A percentile compares a stretch with the other conserved stretches of the same genome.
Conservation (phyloP, 1,284 basidiomycete genomes). For the Rhodotorula sp. region DNA sequence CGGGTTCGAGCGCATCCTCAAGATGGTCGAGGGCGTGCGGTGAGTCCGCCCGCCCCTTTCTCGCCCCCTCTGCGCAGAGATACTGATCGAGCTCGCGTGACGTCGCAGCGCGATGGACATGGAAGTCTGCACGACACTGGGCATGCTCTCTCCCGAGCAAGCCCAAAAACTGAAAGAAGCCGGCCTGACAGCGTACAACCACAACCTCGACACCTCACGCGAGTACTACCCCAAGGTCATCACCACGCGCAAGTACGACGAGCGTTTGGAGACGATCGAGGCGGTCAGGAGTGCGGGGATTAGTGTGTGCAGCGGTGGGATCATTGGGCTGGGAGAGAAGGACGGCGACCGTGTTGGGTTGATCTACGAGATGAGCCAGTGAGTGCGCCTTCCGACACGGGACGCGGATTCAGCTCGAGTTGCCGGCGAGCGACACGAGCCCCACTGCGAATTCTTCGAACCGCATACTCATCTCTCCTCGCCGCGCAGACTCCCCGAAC, state of each 20-base stretch:
- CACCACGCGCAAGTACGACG: slow-evolving; percentile 91
- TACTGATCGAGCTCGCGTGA: background rate
- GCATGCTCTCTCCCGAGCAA: slow-evolving; percentile 93
- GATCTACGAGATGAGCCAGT: slow-evolving; percentile 91
- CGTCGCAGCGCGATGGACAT: slow-evolving; percentile 48
- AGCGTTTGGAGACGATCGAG: slow-evolving; percentile 81
- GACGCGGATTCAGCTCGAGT: background rate
- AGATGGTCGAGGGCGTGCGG: slow-evolving; percentile 75
- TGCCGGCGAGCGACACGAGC: background rate
- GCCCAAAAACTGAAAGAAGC: slow-evolving; percentile 91
- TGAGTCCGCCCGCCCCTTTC: slow-evolving; percentile 44
- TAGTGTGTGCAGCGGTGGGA: slow-evolving; percentile 95
- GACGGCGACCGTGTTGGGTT: slow-evolving; percentile 87
- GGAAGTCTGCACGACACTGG: slow-evolving; percentile 92
- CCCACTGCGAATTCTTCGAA: background rate
- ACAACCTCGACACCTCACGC: slow-evolving; percentile 96
- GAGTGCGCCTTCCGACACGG: slow-evolving; percentile 45
- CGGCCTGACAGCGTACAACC: slow-evolving; percentile 95
- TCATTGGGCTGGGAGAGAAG: slow-evolving; percentile 88
- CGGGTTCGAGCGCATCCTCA: slow-evolving; percentile 88
- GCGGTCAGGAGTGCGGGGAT: slow-evolving; percentile 93
- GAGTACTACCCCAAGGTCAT: slow-evolving; percentile 97
- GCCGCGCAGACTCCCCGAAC: slow-evolving; percentile 73
- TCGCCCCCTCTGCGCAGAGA: background rate
- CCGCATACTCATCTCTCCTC: background rate